Percentiles rank a stretch among this genome's conserved stretches.
Evolutionary conservation across 768 basidiomycete species (phyloP).

Genomic region (Podaxis sp.): DNA sequence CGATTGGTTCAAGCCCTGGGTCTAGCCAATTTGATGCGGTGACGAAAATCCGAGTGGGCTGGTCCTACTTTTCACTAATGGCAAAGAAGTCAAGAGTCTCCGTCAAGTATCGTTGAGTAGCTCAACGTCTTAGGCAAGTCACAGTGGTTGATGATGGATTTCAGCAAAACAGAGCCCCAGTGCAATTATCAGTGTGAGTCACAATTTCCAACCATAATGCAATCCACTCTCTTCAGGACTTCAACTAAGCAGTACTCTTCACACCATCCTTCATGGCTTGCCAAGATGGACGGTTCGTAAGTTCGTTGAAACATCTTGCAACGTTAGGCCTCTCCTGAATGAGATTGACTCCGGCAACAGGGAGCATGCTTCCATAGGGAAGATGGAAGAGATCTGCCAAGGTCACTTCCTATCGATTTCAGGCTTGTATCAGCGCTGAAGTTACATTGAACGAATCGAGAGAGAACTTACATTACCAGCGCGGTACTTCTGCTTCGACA

Average conservation of each 20-base stretch:
- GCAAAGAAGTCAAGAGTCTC: no score
- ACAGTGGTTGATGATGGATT: no score
- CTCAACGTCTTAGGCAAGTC: no score
- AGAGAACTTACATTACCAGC: slow-evolving; percentile 45
- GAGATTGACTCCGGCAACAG: slow-evolving; percentile 24
- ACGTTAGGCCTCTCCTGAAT: slow-evolving; percentile 43
- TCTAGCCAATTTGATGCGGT: no score
- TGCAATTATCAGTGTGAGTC: no score
- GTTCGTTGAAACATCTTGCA: slow-evolving; percentile 33
- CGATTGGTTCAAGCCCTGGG: no score
- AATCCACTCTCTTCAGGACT: neutral
- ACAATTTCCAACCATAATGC: neutral
- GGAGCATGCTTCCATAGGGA: slow-evolving; percentile 33
- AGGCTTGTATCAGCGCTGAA: neutral
- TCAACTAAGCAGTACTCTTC: slow-evolving; percentile 15
- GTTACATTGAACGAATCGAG: neutral
- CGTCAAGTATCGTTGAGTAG: no score
- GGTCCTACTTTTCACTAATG: no score
- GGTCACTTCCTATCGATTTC: slow-evolving; percentile 35
- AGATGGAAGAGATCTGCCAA: slow-evolving; percentile 62
- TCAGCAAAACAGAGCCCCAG: no score
- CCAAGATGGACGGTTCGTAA: slow-evolving; percentile 49
- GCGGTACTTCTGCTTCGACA: slow-evolving; percentile 56
- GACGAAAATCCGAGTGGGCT: no score
- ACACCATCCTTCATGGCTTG: slow-evolving; percentile 42